Evolutionary conservation across 331 rosid genomes (phyloP), one percentile per base, ranked within the genome.

Genomic region (Cucumis variabilis): DNA sequence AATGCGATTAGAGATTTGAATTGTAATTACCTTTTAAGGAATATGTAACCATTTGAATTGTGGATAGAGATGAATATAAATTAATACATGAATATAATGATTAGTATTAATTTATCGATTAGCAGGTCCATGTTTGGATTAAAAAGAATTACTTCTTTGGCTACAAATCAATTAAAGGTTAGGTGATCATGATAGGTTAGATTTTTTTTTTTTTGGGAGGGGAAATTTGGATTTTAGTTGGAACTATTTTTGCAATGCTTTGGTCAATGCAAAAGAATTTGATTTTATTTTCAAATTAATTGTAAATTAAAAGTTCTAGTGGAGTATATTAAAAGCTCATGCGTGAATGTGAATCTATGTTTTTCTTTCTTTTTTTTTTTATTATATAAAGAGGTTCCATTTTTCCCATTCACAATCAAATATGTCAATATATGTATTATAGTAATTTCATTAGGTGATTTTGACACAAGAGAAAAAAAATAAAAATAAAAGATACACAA

Each of bases 281-380:
- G 62, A 27, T 23, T 48, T 76, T 6, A 23, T 46, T 44, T 76
- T 4, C 20, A 12, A 76, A 21, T 46, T 77, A 12, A 12, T 13
- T n/a, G n/a, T 48, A 48, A 62, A 77, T 14, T 50, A 77, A 77
- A 2, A 76, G n/a, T 7, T 77, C 3, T 77, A 48, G 37, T 50
- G 23, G n/a, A 50, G 13, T 50, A 48, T 44, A 75, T 46, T 75
- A 48, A 75, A 75, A 44, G 30, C 82, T 75, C 11, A 46, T 75
- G 82, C 82, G 46, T 76, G 82, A 76, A 76, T 76, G 33, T 76
- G 48, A 23, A 33, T n/a, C n/a, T n/a, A n/a, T n/a, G n/a, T n/a
- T n/a, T n/a, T n/a, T n/a, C n/a, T n/a, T n/a, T n/a, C n/a, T n/a
- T n/a, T n/a, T n/a, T n/a, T n/a, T n/a, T n/a, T n/a, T n/a, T n/a